Evolutionary conservation across 345 rosid species (phyloP), one percentile per base, ranked within the genome.

Genomic region (Lenwebbia sp.): DNA sequence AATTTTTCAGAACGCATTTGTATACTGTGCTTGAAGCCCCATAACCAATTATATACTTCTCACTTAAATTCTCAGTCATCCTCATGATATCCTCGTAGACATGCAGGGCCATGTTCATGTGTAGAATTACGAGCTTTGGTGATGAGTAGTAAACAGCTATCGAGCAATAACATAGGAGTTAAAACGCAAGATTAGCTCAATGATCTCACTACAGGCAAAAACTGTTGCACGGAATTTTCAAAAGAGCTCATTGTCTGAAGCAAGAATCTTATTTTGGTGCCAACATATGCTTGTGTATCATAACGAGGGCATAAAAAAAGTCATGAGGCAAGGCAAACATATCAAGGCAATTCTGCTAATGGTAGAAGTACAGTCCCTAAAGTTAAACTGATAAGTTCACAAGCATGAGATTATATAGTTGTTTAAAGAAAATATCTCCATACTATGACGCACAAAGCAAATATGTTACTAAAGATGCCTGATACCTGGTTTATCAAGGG

Each of bases 21-120:
- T 96, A 97, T 12, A 97, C 99, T 3, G 95, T 94, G 91, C 98
- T 96, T 12, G 99, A 96, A 76, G 99, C 99, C 47, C 99, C 99
- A 41, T 85, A 87, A 53, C 99, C 99, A 83, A 95, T 94, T 86
- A 95, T 92, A 58, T 96, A 95, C 90, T 97, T 94, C 94, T 95
- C 98, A 85, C 95, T 97, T 84, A 97, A 88, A 88, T 95, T 96
- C 92, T 97, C 99, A 0, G 98, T 97, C 99, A 97, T 95, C 92
- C 98, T 92, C 99, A 94, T 96, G 82, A 97, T 97, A 89, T 97
- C 99, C 89, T 97, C 98, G 1, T 97, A 96, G 37, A 97, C 96
- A 30, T 97, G 99, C 85, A 97, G 98, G 11, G 99, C 98, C 99
- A 97, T 95, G 86, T 97, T 97, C 99, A 96, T 94, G 89, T 96